Evolutionary conservation across 192 early-diverging fungal species (phyloP).

Genomic region (Linnemannia schmuckeri): DNA sequence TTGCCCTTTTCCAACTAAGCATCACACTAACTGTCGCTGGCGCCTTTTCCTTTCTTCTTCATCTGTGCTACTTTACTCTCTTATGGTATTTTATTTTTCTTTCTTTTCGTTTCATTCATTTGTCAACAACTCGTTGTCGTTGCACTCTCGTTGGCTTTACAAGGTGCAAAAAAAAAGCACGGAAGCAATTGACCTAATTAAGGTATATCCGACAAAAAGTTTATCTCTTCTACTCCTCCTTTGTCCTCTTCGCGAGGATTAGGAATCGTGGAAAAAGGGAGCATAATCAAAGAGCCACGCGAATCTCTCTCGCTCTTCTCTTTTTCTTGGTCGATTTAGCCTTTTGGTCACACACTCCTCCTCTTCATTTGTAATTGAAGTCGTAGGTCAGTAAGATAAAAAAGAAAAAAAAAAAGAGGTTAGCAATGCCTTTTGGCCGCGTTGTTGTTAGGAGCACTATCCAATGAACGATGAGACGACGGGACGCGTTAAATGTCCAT

Average conservation of each 20-base stretch:
- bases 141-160: not conserved
- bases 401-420: not conserved
- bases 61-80: not conserved
- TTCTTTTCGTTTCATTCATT: not conserved
- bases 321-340: not conserved
- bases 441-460: no score
- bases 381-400: not conserved
- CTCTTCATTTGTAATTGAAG: not conserved
- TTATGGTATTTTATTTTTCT: not conserved
- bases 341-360: not conserved
- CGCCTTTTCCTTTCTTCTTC: not conserved
- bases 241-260: not conserved
- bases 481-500: no score
- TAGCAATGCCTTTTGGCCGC: no score
- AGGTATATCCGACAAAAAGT: not conserved
- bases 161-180: not conserved
- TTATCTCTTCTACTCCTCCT: not conserved
- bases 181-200: not conserved
- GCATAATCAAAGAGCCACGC: not conserved
- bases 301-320: not conserved
- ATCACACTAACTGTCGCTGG: not conserved
- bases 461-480: no score
- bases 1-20: constrained; percentile 4
- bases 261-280: not conserved
- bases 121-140: not conserved